phyloP scores from a whole-genome alignment of 495 filamentous ascomycete species.

The Talaromyces stipitatus region DNA sequence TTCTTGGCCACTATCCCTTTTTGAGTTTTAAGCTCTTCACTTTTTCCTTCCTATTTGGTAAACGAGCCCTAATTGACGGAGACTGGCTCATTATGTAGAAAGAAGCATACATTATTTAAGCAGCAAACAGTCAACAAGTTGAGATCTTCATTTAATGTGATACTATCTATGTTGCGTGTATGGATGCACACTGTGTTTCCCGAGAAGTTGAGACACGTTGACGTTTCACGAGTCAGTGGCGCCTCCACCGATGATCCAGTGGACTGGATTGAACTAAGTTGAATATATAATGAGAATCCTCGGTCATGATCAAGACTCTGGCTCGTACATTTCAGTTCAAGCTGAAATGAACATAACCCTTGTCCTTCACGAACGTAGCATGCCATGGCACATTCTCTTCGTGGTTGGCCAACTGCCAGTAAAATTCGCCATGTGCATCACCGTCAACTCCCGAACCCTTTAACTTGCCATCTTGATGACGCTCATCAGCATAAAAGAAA shows the following conservation, averaged over 20 bases:
- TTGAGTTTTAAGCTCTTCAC: neutral
- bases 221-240: neutral
- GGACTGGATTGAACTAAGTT: too few relatives aligned
- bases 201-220: neutral
- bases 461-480: constrained; percentile 19
- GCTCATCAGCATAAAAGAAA: constrained; percentile 36
- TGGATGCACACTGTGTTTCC: neutral
- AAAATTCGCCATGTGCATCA: constrained; percentile 27
- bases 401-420: constrained; percentile 21
- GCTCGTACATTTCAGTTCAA: too few relatives aligned
- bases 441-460: constrained; percentile 3
- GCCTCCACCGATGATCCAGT: neutral
- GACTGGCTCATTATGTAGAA: too few relatives aligned
- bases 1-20: neutral
- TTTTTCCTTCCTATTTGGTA: neutral
- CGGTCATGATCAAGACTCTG: too few relatives aligned
- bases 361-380: constrained; percentile 30
- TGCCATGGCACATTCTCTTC: constrained; percentile 25
- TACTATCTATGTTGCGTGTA: neutral
- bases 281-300: too few relatives aligned
- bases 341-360: constrained; percentile 23
- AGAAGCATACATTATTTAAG: neutral
- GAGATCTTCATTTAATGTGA: neutral
- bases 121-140: neutral
- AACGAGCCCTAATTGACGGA: neutral